Conservation (phyloP, 176 grass and related monocot species). For the Bothriochloa decipiens region DNA sequence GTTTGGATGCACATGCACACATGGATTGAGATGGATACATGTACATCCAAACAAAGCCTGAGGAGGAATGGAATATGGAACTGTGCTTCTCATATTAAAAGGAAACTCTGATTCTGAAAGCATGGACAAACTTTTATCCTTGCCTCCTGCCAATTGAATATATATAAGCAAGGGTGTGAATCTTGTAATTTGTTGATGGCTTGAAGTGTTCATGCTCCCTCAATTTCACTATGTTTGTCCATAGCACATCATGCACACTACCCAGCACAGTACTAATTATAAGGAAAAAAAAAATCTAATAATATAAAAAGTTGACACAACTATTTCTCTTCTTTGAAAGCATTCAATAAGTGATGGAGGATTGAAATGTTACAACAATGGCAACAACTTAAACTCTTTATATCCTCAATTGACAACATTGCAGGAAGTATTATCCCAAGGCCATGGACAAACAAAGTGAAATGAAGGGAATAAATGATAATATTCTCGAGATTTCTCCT, state of each 20-base stretch:
- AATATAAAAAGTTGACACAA: neutral
- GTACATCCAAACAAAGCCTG: neutral
- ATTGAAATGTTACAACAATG: neutral
- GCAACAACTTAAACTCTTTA: neutral
- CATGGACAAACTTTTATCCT: conserved; percentile 13
- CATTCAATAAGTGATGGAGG: neutral
- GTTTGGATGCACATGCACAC: too few species aligned
- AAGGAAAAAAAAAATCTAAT: neutral
- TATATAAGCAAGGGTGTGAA: neutral
- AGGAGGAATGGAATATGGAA: conserved; percentile 11
- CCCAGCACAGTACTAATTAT: neutral
- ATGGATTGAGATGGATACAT: too few species aligned
- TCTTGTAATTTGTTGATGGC: too few species aligned
- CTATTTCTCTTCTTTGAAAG: neutral
- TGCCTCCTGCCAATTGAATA: conserved; percentile 4
- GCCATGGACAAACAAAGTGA: neutral
- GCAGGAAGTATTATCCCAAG: neutral
- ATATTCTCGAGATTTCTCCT: neutral
- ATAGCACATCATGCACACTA: neutral
- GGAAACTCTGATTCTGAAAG: conserved; percentile 4
- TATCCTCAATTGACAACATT: neutral
- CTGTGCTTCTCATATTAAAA: conserved; percentile 10
- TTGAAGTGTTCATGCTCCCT: neutral
- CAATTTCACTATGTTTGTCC: neutral
- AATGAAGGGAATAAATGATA: neutral